phyloP scores from a whole-genome alignment of 2,329 filamentous ascomycete genomes.

The Phoma sp. region DNA sequence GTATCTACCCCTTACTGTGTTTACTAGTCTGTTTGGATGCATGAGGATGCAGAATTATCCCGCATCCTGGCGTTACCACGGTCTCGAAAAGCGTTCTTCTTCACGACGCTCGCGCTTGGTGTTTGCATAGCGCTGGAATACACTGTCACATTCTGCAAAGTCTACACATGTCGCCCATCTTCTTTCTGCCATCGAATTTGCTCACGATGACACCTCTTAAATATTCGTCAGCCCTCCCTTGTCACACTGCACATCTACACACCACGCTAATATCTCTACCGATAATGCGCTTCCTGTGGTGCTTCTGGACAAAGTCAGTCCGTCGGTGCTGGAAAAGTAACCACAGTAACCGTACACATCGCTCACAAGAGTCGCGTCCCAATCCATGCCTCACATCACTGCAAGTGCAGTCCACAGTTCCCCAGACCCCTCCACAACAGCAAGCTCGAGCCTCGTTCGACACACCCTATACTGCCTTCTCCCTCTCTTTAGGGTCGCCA shows the following conservation, averaged over 20 bases:
- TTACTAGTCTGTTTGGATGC: slow-evolving; percentile 8
- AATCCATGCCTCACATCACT: no score
- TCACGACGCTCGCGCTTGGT: slow-evolving; percentile 14
- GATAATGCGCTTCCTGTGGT: neutral
- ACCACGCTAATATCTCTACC: no score
- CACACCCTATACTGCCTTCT: neutral
- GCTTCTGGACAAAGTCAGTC: neutral
- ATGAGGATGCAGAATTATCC: slow-evolving; percentile 6
- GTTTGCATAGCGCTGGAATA: slow-evolving; percentile 21
- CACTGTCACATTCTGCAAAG: slow-evolving; percentile 11
- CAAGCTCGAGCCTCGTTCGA: neutral
- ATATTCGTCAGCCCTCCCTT: neutral
- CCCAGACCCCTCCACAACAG: neutral
- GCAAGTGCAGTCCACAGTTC: neutral
- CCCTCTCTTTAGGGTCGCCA: neutral
- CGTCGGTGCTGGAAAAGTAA: neutral
- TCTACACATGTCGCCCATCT: neutral
- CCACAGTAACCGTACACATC: neutral
- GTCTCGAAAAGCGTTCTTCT: slow-evolving; percentile 15
- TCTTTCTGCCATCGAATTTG: slow-evolving; percentile 2
- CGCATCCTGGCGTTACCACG: slow-evolving; percentile 13
- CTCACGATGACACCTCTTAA: neutral
- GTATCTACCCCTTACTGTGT: slow-evolving; percentile 4
- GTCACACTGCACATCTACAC: neutral
- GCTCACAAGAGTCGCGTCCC: neutral